phyloP scores from a whole-genome alignment of 257 asterid species.

The Nicotiana noctiflora region DNA sequence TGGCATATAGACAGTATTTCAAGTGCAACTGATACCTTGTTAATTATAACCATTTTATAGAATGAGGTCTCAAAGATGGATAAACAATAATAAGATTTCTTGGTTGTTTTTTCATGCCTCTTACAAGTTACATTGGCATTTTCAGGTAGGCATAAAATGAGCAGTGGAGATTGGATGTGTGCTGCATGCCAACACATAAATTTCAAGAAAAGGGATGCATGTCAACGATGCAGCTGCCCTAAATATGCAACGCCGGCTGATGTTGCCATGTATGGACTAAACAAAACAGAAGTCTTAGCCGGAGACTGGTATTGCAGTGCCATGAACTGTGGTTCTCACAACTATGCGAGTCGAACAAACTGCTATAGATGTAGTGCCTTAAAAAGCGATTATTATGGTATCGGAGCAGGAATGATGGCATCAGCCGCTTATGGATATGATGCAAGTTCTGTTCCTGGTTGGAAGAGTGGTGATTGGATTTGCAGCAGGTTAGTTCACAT shows the following conservation, averaged over 20 bases:
- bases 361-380: slow-evolving; percentile 56
- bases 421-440: slow-evolving; percentile 31
- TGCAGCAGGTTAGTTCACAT: slow-evolving; percentile 44
- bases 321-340: slow-evolving; percentile 68
- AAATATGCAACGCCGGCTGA: slow-evolving; percentile 47
- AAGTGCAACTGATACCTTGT: too few relatives aligned
- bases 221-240: slow-evolving; percentile 72
- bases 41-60: too few relatives aligned
- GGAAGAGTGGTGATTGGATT: slow-evolving; percentile 89
- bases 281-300: slow-evolving; percentile 43
- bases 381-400: slow-evolving; percentile 41
- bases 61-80: neutral
- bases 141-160: slow-evolving; percentile 27
- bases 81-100: neutral
- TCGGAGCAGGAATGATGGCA: slow-evolving; percentile 14
- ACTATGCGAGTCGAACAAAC: slow-evolving; percentile 70
- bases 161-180: slow-evolving; percentile 87
- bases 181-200: slow-evolving; percentile 75
- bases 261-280: slow-evolving; percentile 36
- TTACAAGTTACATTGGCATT: neutral
- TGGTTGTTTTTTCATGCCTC: neutral
- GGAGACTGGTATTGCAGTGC: slow-evolving; percentile 81
- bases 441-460: slow-evolving; percentile 52
- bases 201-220: slow-evolving; percentile 58
- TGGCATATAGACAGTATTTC: too few relatives aligned